Evolutionary conservation across 495 filamentous ascomycete species (phyloP).

Genomic region (Immersiella caudata): DNA sequence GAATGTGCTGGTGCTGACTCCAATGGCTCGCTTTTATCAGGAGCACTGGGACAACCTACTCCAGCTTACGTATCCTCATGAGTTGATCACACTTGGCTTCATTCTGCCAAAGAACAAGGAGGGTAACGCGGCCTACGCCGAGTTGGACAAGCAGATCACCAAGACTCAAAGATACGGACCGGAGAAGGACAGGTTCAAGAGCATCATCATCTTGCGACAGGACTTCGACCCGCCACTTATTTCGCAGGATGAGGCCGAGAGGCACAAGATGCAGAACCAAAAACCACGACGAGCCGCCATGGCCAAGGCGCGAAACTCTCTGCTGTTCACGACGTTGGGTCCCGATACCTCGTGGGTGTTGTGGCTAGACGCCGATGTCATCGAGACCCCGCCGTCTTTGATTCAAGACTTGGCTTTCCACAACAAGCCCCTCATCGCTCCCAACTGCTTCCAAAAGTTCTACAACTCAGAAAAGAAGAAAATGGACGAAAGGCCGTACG

Average conservation of each 20-base stretch:
- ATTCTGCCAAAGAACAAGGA: slow-evolving; percentile 91
- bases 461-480: slow-evolving; percentile 69
- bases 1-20: slow-evolving; percentile 87
- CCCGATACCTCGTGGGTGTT: slow-evolving; percentile 94
- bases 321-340: slow-evolving; percentile 95
- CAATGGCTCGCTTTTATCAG: slow-evolving; percentile 88
- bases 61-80: slow-evolving; percentile 83
- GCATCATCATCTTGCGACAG: slow-evolving; percentile 90
- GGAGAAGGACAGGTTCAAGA: slow-evolving; percentile 80
- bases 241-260: slow-evolving; percentile 83
- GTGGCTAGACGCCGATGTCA: slow-evolving; percentile 91
- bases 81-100: slow-evolving; percentile 92
- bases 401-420: slow-evolving; percentile 92
- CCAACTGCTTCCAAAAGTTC: slow-evolving; percentile 94
- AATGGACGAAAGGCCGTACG: slow-evolving; percentile 80
- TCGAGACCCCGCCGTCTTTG: slow-evolving; percentile 82
- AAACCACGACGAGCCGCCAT: slow-evolving; percentile 85
- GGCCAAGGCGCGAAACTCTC: slow-evolving; percentile 87
- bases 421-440: slow-evolving; percentile 84
- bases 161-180: slow-evolving; percentile 77
- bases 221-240: slow-evolving; percentile 84
- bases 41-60: slow-evolving; percentile 96
- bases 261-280: slow-evolving; percentile 88
- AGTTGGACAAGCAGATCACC: slow-evolving; percentile 80
- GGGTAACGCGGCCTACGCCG: slow-evolving; percentile 77